Evolutionary conservation across 2,329 filamentous ascomycete genomes (phyloP), one percentile per base, ranked within the genome.

Genomic region (Xylaria sp.): DNA sequence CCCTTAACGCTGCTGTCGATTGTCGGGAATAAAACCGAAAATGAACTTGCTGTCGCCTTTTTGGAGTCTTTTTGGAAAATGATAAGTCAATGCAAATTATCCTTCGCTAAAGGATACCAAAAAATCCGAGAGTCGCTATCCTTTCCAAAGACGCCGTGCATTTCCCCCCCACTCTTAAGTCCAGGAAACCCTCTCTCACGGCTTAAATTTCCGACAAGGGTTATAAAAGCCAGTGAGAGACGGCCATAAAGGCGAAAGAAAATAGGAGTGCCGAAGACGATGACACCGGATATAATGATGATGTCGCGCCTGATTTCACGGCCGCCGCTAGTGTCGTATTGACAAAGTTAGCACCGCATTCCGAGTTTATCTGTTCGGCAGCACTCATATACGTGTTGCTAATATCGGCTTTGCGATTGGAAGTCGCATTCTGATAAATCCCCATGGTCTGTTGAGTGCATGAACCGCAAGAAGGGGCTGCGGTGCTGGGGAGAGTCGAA

Each of bases 391-490:
- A 98, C 0, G 90, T 92, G 18, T 83, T 79, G 29, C 87, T 87
- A 55, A 98, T 86, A 8, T 89, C 87, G 73, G 92, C 89, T 3
- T 83, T 86, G 42, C 87, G 83, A 74, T 94, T 88, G 16, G 86
- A 84, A 0, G 92, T 89, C 35, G 91, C 91, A 0, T 87, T 81
- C 62, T 92, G 89, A 79, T 92, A 98, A 21, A 97, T 87, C 29
- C 85, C 85, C 93, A 98, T 97, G 4, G 92, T 95, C 69, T 92
- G 84, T 76, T 90, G 85, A 51, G 96, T 84, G 79, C 96, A 98
- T 48, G 82, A 82, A 74, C 88, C 90, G 82, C 96, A 99, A 0
- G 86, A 88, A 0, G 94, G 93, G n/a, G 85, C 84, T 29, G 90
- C 88, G 25, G 86, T 86, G 16, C 83, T 84, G 0, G 93, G 92